Evolutionary conservation across 2,329 filamentous ascomycete species (phyloP), one percentile per base, ranked within the genome.

Genomic region (Harringtonia aguacate): DNA sequence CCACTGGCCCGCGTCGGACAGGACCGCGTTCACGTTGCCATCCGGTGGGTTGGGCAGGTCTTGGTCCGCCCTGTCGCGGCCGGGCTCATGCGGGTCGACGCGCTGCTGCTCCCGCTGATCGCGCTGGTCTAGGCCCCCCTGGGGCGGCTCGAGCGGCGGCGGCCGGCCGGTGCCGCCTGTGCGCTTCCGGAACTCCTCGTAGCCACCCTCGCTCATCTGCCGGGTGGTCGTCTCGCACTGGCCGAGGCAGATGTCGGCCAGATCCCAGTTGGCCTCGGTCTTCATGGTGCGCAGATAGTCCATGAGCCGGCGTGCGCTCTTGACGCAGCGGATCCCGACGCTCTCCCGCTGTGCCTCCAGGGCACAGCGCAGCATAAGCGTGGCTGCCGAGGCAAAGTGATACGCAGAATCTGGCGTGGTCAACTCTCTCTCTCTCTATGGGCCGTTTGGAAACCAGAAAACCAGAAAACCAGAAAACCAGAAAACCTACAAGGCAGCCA

Each of bases 331-430:
- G 14, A 15, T 12, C 6, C 36, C 42, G 21, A 35, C 21, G n/a
- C 21, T 39, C 29, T 44, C 42, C 8, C 12, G 12, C 7, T 33
- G 36, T 2, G 42, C 36, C 17, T 44, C 42, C 20, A 44, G 22
- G 9, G 42, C 42, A 17, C 42, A 44, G 12, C 42, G 36, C n/a
- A 44, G 29, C 42, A 44, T 44, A 3, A 44, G 42, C 9, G 36
- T 44, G n/a, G 28, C 42, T 8, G 42, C 42, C 8, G 42, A 44
- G 5, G 36, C 36, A 20, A 44, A 44, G 24, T 44, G 42, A 20
- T 44, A 44, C 3, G 42, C 42, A 3, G 42, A 21, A 22, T 44
- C 41, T 44, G 28, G 6, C 4, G 33, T 35, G 24, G 24, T 27
- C 10, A 14, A n/a, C n/a, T n/a, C n/a, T n/a, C n/a, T n/a, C n/a